Base-by-base conservation (phyloP, 768 basidiomycete species). In the Psilocybe cyanescens region DNA sequence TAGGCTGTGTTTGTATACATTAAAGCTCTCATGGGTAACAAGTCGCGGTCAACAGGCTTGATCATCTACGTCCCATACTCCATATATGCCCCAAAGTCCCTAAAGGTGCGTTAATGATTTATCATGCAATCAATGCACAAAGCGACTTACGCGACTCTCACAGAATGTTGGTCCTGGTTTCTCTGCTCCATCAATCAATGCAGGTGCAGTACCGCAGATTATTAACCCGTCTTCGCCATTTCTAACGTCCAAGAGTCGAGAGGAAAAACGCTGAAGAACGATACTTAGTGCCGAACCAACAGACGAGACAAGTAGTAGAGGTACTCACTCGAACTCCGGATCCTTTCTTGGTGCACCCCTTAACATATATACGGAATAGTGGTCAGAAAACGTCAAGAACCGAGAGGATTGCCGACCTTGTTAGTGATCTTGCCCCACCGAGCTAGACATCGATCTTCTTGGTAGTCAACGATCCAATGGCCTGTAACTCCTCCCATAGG, bases 41-140 rank as follows among this genome's bases (percentile, higher is more conserved):
- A 51, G 52, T 53, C 35, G 9, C 17, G 17, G 19, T 60, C 53
- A 67, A 61, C 76, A 77, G 11, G 49, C 67, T 29, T 31, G 29
- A 57, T 78, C 76, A 33, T 72, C 68, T 3, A 76, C 37, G 17
- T 73, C 71, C 76, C 76, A 78, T 12, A 65, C 58, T 8, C 75
- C 76, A 58, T 75, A 72, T 7, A 72, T 59, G 5, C 74, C 74
- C 72, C 71, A 72, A 28, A 75, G 57, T 9, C 71, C 74, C 76
- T 76, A 24, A 35, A 50, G 49, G 55, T 69, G 28, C 44, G 58
- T 57, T 31, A 49, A 41, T 50, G 9, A 35, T 48, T 33, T 14
- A 17, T 44, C 35, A 57, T 44, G n/a, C 33, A 30, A 29, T 45
- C 9, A 19, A 16, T 4, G 24, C 39, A 17, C 33, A 44, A 47